phyloP scores from a whole-genome alignment of 306 rosid genomes.

The Citrullus mucosospermus region DNA sequence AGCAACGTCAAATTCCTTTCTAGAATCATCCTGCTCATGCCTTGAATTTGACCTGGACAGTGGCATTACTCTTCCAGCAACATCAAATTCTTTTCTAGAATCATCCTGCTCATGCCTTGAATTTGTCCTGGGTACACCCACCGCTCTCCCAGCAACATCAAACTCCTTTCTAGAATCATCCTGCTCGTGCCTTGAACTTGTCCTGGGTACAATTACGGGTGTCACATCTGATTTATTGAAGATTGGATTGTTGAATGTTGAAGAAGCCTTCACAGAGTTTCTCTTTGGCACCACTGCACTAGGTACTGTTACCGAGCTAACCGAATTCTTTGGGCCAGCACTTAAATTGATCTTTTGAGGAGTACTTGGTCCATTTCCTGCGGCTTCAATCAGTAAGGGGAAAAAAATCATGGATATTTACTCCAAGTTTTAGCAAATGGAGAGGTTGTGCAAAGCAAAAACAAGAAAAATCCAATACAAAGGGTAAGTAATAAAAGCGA shows the following conservation, averaged over 20 bases:
- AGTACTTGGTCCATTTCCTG: conserved; percentile 83
- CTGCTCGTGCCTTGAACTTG: conserved; percentile 49
- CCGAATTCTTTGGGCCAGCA: conserved; percentile 50
- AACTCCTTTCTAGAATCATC: conserved; percentile 72
- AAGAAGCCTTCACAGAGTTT: conserved; percentile 45
- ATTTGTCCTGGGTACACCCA: conserved; percentile 60
- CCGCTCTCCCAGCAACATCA: conserved; percentile 51
- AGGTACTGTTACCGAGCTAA: conserved; percentile 48
- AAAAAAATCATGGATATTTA: conserved; percentile 6
- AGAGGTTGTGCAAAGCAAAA: neutral
- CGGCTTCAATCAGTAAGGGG: conserved; percentile 45
- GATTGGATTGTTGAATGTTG: conserved; percentile 34
- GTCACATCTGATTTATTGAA: conserved; percentile 60
- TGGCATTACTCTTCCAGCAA: conserved; percentile 48
- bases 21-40: conserved; percentile 58
- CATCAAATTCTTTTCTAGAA: conserved; percentile 59
- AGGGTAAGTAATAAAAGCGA: conserved; percentile 9
- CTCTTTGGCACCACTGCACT: conserved; percentile 49
- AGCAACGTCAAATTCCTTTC: conserved; percentile 54
- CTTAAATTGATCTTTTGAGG: conserved; percentile 67
- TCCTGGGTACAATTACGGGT: conserved; percentile 93
- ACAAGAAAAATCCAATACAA: conserved; percentile 4
- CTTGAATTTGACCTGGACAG: conserved; percentile 72
- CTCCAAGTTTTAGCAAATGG: neutral
- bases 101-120: conserved; percentile 56